Conservation (phyloP, 106 monocot genomes). For the Allium fistulosum region DNA sequence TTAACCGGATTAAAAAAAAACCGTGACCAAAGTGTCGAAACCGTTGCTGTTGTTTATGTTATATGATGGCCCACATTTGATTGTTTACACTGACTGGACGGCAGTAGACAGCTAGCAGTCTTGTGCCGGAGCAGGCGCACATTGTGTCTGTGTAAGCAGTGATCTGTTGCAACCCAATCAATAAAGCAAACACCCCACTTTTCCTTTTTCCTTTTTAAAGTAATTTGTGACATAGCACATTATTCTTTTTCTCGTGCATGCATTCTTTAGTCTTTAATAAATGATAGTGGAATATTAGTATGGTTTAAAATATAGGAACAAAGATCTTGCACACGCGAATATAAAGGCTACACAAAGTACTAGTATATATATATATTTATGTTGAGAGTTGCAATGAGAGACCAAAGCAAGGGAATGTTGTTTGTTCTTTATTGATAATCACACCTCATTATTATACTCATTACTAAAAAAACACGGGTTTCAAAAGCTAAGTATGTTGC, state of each 20-base stretch:
- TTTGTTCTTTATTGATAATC: background rate
- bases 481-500: background rate
- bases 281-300: background rate
- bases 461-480: background rate
- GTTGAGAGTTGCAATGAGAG: background rate
- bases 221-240: background rate
- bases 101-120: no score
- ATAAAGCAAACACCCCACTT: no score
- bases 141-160: no score
- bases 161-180: no score
- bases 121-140: no score
- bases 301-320: background rate
- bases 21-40: no score
- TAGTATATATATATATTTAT: background rate
- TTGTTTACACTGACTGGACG: no score
- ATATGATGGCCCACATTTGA: no score
- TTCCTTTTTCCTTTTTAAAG: no score
- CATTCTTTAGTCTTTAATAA: background rate
- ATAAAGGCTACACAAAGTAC: no score
- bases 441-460: background rate
- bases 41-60: no score
- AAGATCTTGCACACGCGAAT: background rate
- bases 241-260: background rate
- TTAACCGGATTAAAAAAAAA: no score
- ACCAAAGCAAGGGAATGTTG: constrained; percentile 1